Percentiles rank a stretch among this genome's conserved stretches.
Conservation (phyloP, 805 yeast species). For the Dipodascus geniculatus region DNA sequence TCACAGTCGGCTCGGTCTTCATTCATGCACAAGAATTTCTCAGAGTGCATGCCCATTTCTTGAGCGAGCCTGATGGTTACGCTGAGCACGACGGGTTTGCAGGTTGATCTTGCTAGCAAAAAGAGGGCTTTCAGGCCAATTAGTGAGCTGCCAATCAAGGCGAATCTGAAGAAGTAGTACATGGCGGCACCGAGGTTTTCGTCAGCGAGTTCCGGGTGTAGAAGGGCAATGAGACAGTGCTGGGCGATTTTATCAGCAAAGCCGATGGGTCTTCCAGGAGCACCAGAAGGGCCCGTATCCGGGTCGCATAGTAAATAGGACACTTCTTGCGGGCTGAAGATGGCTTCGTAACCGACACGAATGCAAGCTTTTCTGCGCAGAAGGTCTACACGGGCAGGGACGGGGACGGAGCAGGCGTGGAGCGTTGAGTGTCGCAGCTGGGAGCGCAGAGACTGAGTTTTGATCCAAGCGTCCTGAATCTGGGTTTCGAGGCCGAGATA, state of each 20-base stretch:
- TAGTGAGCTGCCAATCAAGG: neutral
- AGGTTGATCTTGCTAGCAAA: constrained; percentile 22
- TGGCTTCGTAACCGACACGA: neutral
- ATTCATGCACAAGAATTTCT: constrained; percentile 21
- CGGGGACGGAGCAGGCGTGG: neutral
- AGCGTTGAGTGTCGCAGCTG: neutral
- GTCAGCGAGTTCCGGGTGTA: neutral
- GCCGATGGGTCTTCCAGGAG: neutral
- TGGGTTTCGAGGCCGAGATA: neutral
- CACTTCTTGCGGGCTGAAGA: neutral
- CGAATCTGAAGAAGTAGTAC: neutral
- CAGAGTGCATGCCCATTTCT: constrained; percentile 46
- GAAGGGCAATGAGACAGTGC: neutral
- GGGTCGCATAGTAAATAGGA: neutral
- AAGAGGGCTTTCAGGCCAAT: constrained; percentile 31
- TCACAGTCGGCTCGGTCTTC: neutral
- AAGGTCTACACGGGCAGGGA: neutral
- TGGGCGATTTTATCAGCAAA: neutral
- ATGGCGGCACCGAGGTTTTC: neutral
- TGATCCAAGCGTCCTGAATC: neutral
- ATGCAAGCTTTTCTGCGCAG: neutral
- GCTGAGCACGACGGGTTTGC: neutral
- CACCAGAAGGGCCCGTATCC: neutral
- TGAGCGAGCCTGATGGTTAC: constrained; percentile 43
- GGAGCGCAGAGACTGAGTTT: neutral